Percentiles rank a stretch among this genome's conserved stretches.
These are phyloP conservation scores for Colletotrichum chrysophilum DNA, from an alignment of 2,329 filamentous ascomycete genomes.

Conservation along the genomic window DNA sequence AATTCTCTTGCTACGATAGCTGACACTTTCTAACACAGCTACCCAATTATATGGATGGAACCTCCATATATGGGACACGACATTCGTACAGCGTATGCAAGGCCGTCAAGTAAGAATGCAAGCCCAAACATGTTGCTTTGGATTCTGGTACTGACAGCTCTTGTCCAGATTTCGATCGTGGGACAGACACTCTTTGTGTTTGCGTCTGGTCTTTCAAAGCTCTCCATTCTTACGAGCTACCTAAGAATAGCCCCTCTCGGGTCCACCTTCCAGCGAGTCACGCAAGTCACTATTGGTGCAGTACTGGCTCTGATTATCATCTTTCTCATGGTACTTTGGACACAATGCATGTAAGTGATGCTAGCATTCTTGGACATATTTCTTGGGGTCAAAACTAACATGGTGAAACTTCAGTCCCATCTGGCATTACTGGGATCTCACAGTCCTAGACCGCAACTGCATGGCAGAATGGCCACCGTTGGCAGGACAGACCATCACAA, in stretches of 20 bases:
- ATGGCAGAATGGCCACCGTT: conserved; percentile 31
- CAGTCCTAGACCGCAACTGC: conserved; percentile 26
- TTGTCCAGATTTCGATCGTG: conserved; percentile 42
- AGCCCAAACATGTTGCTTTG: not conserved
- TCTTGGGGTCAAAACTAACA: not conserved
- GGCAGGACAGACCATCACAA: conserved; percentile 35
- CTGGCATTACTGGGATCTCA: conserved; percentile 32
- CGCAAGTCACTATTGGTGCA: conserved; percentile 29
- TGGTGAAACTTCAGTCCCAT: conserved; percentile 13
- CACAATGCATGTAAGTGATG: conserved; percentile 38
- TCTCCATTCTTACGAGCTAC: conserved; percentile 45
- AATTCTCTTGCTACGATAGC: too few relatives aligned
- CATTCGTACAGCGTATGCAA: conserved; percentile 26
- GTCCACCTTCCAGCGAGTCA: conserved; percentile 37
- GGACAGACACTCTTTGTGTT: conserved; percentile 44
- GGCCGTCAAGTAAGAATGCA: conserved; percentile 23
- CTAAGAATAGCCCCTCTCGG: conserved; percentile 38
- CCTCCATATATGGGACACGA: conserved; percentile 42
- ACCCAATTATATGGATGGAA: conserved; percentile 41
- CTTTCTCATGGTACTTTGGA: conserved; percentile 41
- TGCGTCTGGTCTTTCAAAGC: conserved; percentile 41
- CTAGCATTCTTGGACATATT: rapidly evolving
- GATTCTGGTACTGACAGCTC: not conserved
- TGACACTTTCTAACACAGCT: conserved; percentile 14
- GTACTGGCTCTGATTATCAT: conserved; percentile 32